A percentile compares a stretch with the other conserved stretches of the same genome.
These are phyloP conservation scores for Mycena pura DNA, from an alignment of 768 basidiomycete genomes.

Conservation along the genomic window DNA sequence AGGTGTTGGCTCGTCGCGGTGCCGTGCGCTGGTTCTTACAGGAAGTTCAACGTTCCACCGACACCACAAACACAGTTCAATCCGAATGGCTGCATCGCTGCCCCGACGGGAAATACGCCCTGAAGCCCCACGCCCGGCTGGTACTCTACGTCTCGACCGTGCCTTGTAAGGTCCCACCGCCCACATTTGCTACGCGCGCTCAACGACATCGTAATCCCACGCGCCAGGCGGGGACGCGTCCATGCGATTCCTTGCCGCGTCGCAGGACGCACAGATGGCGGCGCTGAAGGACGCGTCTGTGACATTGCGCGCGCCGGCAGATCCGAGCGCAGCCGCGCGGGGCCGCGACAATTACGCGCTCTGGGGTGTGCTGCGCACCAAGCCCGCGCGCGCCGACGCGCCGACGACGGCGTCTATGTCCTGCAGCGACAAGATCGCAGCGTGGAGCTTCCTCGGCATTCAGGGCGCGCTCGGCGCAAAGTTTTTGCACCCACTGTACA, in stretches of 20 bases:
- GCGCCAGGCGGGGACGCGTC: slow-evolving; percentile 87
- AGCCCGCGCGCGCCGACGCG: slow-evolving; percentile 92
- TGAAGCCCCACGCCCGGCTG: slow-evolving; percentile 56
- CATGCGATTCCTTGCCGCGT: slow-evolving; percentile 73
- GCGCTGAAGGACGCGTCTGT: slow-evolving; percentile 61
- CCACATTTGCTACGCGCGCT: slow-evolving; percentile 7
- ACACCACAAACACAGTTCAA: slow-evolving; percentile 27
- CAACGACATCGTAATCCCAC: neutral
- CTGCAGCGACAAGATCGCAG: slow-evolving; percentile 93
- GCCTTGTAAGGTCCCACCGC: slow-evolving; percentile 49
- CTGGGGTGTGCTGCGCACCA: slow-evolving; percentile 84
- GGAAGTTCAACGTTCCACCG: slow-evolving; percentile 57
- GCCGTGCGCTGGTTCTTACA: slow-evolving; percentile 81
- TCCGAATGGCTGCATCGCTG: slow-evolving; percentile 59
- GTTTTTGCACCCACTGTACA: slow-evolving; percentile 66
- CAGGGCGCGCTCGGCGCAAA: slow-evolving; percentile 79
- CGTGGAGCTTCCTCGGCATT: slow-evolving; percentile 84
- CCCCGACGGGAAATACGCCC: slow-evolving; percentile 47
- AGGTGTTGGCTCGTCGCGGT: slow-evolving; percentile 86
- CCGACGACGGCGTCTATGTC: slow-evolving; percentile 86
- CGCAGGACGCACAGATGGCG: slow-evolving; percentile 80
- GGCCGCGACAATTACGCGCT: slow-evolving; percentile 83
- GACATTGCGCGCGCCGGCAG: slow-evolving; percentile 38
- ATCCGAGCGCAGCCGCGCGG: slow-evolving; percentile 55
- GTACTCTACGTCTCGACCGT: slow-evolving; percentile 75